Base-by-base conservation (phyloP, 202 grass and related monocot genomes). In the Carex arenaria region DNA sequence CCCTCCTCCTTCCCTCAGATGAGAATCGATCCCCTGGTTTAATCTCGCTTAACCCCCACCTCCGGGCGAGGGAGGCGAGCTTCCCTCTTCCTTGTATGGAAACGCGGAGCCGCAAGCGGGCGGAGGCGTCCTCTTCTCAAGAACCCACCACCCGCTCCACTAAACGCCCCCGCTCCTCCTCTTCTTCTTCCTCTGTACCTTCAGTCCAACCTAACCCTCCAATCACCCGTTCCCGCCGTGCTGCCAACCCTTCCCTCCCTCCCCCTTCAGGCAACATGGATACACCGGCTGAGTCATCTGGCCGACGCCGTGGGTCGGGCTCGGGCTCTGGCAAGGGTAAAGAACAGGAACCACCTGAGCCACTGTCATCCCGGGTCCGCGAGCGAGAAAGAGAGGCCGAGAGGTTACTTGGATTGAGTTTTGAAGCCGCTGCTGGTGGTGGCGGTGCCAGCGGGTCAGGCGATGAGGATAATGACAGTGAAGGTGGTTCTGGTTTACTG, bases 81-180 rank as follows among this genome's bases (percentile, higher is more conserved):
- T 38, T 53, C 79, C 57, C 53, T 65, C 62, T 79, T 82, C 80
- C 85, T 93, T 93, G 94, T 93, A 97, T 97, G 94, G 94, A 97
- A 97, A 93, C 94, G 84, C 91, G 94, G 74, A 93, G 94, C 89
- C 87, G 94, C 89, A 97, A 97, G 88, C 88, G 94, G 89, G 94
- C 91, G 91, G 91, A 92, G 91, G 91, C 91, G 82, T 94, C 94
- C 73, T 92, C 89, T 93, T 94, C 91, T 94, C 92, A 86, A 78
- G 64, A 85, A 85, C 73, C 89, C 80, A 84, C 91, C 56, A 87
- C 84, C 61, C 86, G 87, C 68, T 83, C 84, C 34, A 85, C 94
- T 57, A 97, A 93, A 79, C 87, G 86, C 82, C 71, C 86, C 45
- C 94, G 88, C 19, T 65, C 68, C 52, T 77, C 83, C n/a, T 76